phyloP scores from a whole-genome alignment of 2,329 filamentous ascomycete genomes.

The Pleomassaria siparia region DNA sequence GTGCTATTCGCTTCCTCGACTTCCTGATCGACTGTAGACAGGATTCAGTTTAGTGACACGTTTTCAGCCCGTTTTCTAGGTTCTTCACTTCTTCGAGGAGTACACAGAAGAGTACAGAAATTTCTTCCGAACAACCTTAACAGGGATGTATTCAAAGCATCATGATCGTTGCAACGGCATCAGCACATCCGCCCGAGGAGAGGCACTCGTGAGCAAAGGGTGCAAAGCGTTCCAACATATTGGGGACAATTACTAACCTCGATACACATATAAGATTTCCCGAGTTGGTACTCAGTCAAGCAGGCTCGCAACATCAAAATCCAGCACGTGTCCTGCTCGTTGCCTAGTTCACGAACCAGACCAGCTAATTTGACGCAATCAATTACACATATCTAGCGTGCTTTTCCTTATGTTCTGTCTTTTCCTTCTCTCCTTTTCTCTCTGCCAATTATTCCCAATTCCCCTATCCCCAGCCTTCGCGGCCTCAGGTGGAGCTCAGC shows the following conservation, averaged over 20 bases:
- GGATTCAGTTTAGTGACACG: neutral
- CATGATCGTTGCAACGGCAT: too few relatives aligned
- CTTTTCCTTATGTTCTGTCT: neutral
- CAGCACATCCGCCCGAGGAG: too few relatives aligned
- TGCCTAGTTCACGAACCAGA: neutral
- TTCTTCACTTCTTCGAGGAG: too few relatives aligned
- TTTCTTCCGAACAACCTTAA: too few relatives aligned
- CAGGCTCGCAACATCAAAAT: neutral
- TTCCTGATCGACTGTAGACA: constrained; percentile 11
- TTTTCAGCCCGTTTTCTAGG: neutral
- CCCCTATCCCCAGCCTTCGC: constrained; percentile 38
- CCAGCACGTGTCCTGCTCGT: neutral
- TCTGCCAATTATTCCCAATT: constrained; percentile 6
- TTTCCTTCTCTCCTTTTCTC: neutral
- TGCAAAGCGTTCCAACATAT: too few relatives aligned
- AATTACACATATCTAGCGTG: neutral
- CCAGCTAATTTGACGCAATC: neutral
- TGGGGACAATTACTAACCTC: too few relatives aligned
- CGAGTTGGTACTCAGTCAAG: neutral
- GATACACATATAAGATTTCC: too few relatives aligned
- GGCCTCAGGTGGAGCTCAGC: constrained; percentile 55
- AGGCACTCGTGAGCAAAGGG: too few relatives aligned
- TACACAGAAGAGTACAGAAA: too few relatives aligned
- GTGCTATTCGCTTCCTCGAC: constrained; percentile 40
- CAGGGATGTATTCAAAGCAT: too few relatives aligned